These are phyloP conservation scores for Crithidia thermophila DNA, from an alignment of 208 protist species.

Conservation along the genomic window DNA sequence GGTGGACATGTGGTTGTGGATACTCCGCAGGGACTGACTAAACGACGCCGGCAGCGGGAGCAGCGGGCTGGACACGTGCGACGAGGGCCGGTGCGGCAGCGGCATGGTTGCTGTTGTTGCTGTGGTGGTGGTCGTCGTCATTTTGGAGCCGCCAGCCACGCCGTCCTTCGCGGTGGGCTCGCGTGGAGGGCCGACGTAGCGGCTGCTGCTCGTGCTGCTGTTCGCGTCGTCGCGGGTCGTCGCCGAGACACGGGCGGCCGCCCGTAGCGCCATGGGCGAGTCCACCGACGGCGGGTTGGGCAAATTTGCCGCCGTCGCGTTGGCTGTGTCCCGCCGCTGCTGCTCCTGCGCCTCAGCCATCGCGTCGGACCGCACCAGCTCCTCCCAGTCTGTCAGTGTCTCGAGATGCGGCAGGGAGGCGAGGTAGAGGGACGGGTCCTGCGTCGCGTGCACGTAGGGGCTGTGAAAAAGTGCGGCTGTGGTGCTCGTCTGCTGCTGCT, in stretches of 20 bases:
- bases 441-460: background rate
- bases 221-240: background rate
- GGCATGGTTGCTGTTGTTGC: background rate
- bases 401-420: conserved; percentile 18
- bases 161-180: too few species aligned
- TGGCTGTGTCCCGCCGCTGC: conserved; percentile 6
- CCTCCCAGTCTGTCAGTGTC: conserved; percentile 26
- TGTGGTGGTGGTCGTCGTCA: background rate
- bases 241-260: background rate
- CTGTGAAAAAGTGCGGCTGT: background rate
- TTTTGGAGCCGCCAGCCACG: too few species aligned
- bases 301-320: background rate
- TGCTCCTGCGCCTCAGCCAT: conserved; percentile 14
- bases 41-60: background rate
- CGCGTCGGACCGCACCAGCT: conserved; percentile 10
- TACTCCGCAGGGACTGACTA: background rate
- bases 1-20: conserved; percentile 16
- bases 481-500: background rate
- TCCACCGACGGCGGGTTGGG: background rate
- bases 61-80: background rate
- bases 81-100: background rate
- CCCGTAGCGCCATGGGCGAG: background rate
- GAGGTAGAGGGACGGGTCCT: background rate
- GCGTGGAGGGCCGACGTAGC: too few species aligned
- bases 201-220: background rate